Evolutionary conservation across 371 early-diverging fungal genomes (phyloP).

Genomic region (Mucor saturninus): DNA sequence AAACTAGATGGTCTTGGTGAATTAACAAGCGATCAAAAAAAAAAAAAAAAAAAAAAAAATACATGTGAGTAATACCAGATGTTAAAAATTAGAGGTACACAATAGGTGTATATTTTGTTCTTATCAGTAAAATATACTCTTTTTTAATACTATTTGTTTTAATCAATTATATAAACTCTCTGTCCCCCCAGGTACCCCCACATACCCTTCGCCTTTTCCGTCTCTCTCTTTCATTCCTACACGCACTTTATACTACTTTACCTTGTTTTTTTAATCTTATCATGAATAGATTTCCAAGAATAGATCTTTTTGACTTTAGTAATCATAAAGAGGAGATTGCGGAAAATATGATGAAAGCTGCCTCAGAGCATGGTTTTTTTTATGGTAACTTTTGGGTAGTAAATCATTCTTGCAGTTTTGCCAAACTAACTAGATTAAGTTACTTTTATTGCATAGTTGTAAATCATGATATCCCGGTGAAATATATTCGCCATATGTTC

Average conservation of each 20-base stretch:
- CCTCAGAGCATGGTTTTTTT: constrained; percentile 31
- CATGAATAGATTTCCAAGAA: constrained; percentile 17
- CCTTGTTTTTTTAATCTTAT: neutral
- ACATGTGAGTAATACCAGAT: no score
- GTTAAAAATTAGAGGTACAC: no score
- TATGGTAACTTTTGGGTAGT: constrained; percentile 19
- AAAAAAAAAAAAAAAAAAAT: no score
- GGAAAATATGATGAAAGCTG: constrained; percentile 25
- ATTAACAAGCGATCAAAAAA: no score
- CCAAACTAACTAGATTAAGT: neutral
- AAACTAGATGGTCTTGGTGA: no score
- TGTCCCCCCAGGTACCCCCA: constrained; percentile 4
- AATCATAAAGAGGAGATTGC: constrained; percentile 27
- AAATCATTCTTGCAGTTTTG: neutral
- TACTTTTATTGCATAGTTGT: constrained; percentile 10
- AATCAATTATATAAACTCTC: neutral
- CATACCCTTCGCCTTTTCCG: no score
- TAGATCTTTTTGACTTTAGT: constrained; percentile 32
- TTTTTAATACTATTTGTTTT: neutral
- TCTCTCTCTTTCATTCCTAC: neutral
- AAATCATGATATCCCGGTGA: constrained; percentile 22
- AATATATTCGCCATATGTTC: constrained; percentile 25
- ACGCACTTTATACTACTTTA: neutral
- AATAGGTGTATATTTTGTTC: neutral
- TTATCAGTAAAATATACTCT: constrained; percentile 7